A percentile compares a stretch with the other conserved stretches of the same genome.
Evolutionary conservation across 1,139 yeast species (phyloP).

Genomic region (Lodderomyces jiufengensis): DNA sequence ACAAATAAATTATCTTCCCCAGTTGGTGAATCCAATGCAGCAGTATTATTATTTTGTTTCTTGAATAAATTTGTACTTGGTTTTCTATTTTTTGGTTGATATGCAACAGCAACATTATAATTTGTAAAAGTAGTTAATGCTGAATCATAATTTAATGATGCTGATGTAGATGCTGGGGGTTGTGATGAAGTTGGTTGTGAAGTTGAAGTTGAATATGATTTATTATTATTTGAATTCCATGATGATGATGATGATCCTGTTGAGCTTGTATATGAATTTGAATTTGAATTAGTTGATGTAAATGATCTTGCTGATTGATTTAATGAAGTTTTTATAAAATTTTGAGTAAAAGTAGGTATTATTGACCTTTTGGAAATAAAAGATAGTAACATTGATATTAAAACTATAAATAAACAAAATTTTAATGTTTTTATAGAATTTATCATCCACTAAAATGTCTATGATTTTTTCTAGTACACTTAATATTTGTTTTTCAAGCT

Average conservation of each 20-base stretch:
- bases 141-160: conserved; percentile 15
- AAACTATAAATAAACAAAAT: conserved; percentile 11
- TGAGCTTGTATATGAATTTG: conserved; percentile 17
- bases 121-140: conserved; percentile 26
- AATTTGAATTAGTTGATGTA: conserved; percentile 2
- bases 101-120: conserved; percentile 64
- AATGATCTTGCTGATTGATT: conserved; percentile 4
- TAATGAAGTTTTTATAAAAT: conserved; percentile 2
- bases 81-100: conserved; percentile 66
- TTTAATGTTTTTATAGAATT: conserved; percentile 1
- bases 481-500: too few species aligned
- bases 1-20: conserved; percentile 88
- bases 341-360: conserved; percentile 8
- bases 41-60: conserved; percentile 21
- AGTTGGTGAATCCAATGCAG: conserved; percentile 52
- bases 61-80: conserved; percentile 40
- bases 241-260: conserved; percentile 17
- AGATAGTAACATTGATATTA: conserved; percentile 31
- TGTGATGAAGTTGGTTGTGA: conserved; percentile 6
- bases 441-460: background rate
- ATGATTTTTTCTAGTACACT: too few species aligned
- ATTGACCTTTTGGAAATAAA: conserved; percentile 20
- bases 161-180: conserved; percentile 12
- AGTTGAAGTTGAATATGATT: conserved; percentile 3
- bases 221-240: conserved; percentile 15